phyloP scores from a whole-genome alignment of 2,329 filamentous ascomycete species.

The Arthrobotrys musiformis region DNA sequence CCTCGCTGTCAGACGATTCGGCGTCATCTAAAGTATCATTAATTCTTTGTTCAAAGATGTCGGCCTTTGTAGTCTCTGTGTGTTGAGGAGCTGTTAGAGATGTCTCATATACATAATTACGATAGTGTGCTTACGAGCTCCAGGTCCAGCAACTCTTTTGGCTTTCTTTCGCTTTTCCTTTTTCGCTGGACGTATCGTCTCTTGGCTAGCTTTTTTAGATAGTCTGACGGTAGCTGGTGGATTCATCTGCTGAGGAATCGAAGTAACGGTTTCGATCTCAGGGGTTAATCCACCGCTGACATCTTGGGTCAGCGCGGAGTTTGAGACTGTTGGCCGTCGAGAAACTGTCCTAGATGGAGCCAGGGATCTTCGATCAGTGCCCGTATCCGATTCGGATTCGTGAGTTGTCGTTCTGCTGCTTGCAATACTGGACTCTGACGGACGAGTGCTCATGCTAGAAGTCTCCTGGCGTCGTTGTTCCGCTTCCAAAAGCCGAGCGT shows the following conservation, averaged over 20 bases:
- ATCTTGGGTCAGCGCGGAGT: constrained; percentile 76
- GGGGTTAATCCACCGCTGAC: constrained; percentile 85
- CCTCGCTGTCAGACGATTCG: constrained; percentile 95
- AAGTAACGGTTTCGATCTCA: constrained; percentile 94
- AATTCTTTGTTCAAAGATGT: constrained; percentile 97
- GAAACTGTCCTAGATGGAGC: constrained; percentile 71
- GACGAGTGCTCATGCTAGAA: constrained; percentile 59
- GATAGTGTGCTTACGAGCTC: constrained; percentile 56
- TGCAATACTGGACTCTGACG: constrained; percentile 61
- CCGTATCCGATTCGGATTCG: constrained; percentile 64
- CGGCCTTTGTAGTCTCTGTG: constrained; percentile 89
- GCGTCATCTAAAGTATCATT: constrained; percentile 95
- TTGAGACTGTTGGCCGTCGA: constrained; percentile 69
- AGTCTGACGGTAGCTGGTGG: constrained; percentile 74
- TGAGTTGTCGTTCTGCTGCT: constrained; percentile 63
- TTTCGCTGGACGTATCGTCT: constrained; percentile 88
- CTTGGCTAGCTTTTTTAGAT: constrained; percentile 87
- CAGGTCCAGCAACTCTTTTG: constrained; percentile 66
- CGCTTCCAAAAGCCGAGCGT: constrained; percentile 62
- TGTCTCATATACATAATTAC: constrained; percentile 27
- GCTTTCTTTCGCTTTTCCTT: constrained; percentile 89
- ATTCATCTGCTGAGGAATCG: constrained; percentile 79
- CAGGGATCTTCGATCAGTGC: constrained; percentile 66
- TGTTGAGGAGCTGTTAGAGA: constrained; percentile 57
- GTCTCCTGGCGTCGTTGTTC: constrained; percentile 61